Base-by-base conservation (phyloP, 2,329 filamentous ascomycete genomes). In the Diaporthe vexans region DNA sequence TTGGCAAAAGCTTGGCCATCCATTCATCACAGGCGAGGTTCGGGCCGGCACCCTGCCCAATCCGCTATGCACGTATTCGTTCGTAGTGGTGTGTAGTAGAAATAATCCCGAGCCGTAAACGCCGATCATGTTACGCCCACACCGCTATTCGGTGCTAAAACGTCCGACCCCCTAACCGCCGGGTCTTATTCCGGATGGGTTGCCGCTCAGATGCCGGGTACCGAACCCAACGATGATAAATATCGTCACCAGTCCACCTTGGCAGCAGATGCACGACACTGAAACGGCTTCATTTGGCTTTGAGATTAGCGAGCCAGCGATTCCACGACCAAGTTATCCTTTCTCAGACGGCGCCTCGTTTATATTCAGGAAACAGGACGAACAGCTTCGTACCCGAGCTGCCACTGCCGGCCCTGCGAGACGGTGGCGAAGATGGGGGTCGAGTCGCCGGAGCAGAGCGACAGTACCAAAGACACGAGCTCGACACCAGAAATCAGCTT, bases 101-200 rank as follows among this genome's bases (percentile, higher is more conserved):
- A 24, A 9, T 51, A 51, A 51, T 3, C 46, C 46, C 46, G 46
- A 51, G 46, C 46, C 46, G 46, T 24, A 48, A 52, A 52, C 48
- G 48, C 48, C 48, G 48, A 26, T 52, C n/a, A 26, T 24, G n/a
- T 56, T 29, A 17, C 51, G 24, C 26, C 26, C 26, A 33, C 52
- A 56, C 52, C 52, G 52, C 35, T n/a, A 51, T 51, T 51, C 58
- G 40, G 59, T 46, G 21, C 46, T 51, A 51, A 51, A 19, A 65
- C 24, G 26, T 48, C 59, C 40, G 40, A 65, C 19, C 59, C 59
- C 59, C 26, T 65, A 29, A 10, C 11, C 24, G 40, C 59, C 59
- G 40, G 59, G 5, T 65, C 26, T 10, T 21, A 21, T 24, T 19
- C 58, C 58, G 58, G 24, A 67, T 67, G 63, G 26, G 13, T n/a